Conservation (phyloP, 2,329 filamentous ascomycete species). For the Epichloe hybrida region DNA sequence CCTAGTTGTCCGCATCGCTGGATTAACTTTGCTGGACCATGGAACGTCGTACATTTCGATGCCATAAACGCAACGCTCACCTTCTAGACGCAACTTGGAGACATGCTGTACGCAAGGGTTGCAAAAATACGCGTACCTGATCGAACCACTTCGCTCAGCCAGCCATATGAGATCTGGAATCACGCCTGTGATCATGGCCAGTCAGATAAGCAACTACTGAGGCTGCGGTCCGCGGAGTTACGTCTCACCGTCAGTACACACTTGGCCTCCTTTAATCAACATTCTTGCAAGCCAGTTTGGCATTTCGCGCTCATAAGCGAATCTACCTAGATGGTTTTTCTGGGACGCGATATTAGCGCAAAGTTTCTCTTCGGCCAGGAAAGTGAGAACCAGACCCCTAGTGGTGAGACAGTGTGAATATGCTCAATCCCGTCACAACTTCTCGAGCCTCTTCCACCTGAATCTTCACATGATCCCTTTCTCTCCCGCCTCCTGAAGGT, state of each 20-base stretch:
- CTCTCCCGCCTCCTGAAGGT: background rate
- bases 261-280: conserved; percentile 2
- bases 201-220: background rate
- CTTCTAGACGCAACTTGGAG: conserved; percentile 66
- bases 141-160: conserved; percentile 46
- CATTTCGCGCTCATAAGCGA: conserved; percentile 5
- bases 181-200: conserved; percentile 27
- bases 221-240: background rate
- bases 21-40: background rate
- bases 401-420: background rate
- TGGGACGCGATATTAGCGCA: conserved; percentile 2
- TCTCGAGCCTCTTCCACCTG: background rate
- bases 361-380: background rate
- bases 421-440: background rate
- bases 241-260: conserved; percentile 5
- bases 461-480: background rate
- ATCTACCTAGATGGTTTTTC: conserved; percentile 5
- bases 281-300: conserved; percentile 4
- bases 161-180: conserved; percentile 50
- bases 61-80: conserved; percentile 19
- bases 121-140: conserved; percentile 66
- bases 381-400: background rate
- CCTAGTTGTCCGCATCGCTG: conserved; percentile 29
- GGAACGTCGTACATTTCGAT: background rate
- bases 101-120: conserved; percentile 64